phyloP scores from a whole-genome alignment of 768 basidiomycete genomes.

The Mycena vulgaris region DNA sequence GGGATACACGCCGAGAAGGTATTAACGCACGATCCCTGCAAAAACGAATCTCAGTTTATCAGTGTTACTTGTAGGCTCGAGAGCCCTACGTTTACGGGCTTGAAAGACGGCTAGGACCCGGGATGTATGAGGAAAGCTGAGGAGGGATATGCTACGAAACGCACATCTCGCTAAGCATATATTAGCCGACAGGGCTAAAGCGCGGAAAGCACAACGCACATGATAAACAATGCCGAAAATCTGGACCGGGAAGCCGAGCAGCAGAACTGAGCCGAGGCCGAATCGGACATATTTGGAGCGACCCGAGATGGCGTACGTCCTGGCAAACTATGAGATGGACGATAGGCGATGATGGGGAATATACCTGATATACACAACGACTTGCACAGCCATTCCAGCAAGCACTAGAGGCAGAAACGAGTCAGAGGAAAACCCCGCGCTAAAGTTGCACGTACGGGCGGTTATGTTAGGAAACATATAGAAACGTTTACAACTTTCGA shows the following conservation, averaged over 20 bases:
- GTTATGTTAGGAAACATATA: constrained; percentile 30
- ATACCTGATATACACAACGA: constrained; percentile 22
- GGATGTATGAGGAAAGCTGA: not conserved
- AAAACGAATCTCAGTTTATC: too few species aligned
- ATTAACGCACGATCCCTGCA: constrained; percentile 21
- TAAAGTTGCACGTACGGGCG: constrained; percentile 4
- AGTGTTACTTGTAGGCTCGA: too few species aligned
- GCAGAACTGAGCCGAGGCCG: constrained; percentile 18
- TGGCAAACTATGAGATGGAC: not conserved
- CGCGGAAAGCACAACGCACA: not conserved
- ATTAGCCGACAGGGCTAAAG: not conserved
- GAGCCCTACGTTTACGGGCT: constrained; percentile 3
- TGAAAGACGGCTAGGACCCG: constrained; percentile 5
- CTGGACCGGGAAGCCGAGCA: constrained; percentile 24
- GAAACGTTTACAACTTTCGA: not conserved
- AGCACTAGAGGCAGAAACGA: constrained; percentile 10
- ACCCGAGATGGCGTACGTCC: constrained; percentile 31
- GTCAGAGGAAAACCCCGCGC: not conserved
- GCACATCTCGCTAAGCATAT: constrained; percentile 8
- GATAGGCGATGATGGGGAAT: not conserved
- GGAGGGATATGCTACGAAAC: not conserved
- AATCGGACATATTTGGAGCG: not conserved
- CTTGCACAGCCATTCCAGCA: constrained; percentile 25
- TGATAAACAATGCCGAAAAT: constrained; percentile 28
- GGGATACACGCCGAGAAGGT: not conserved